These are phyloP conservation scores for Epichloe sibirici DNA, from an alignment of 2,329 filamentous ascomycete genomes.

Conservation along the genomic window DNA sequence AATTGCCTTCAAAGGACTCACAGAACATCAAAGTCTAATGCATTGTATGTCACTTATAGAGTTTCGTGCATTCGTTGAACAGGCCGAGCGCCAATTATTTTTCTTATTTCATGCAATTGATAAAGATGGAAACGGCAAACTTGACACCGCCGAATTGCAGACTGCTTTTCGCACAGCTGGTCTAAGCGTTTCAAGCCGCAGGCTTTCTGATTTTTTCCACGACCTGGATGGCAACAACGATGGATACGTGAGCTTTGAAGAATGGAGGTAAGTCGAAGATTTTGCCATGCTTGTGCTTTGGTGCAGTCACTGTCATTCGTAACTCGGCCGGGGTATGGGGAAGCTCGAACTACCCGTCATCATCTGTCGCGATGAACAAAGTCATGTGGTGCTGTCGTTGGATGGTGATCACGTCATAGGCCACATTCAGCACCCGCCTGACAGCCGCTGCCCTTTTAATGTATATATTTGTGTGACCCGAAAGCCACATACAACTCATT, in stretches of 20 bases:
- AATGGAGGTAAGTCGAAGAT: constrained; percentile 74
- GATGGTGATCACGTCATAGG: constrained; percentile 3
- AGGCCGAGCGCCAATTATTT: constrained; percentile 74
- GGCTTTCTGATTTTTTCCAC: constrained; percentile 74
- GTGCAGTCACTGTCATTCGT: not conserved
- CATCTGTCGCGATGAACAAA: constrained; percentile 1
- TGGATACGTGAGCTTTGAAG: constrained; percentile 77
- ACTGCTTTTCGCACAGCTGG: constrained; percentile 68
- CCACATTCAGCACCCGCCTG: not conserved
- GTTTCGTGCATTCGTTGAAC: constrained; percentile 77
- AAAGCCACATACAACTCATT: not conserved
- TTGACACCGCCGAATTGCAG: constrained; percentile 77
- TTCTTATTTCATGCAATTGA: constrained; percentile 80
- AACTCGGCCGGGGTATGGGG: not conserved
- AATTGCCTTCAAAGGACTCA: too few relatives aligned
- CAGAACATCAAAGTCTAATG: not conserved
- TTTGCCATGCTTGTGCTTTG: not conserved
- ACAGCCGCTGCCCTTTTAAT: not conserved
- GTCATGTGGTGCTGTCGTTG: constrained; percentile 12
- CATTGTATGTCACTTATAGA: constrained; percentile 38
- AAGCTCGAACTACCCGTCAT: constrained; percentile 4
- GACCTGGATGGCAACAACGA: constrained; percentile 86
- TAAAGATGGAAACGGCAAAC: constrained; percentile 67
- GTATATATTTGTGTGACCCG: not conserved
- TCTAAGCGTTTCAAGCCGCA: constrained; percentile 62